phyloP scores from a whole-genome alignment of 371 early-diverging fungal genomes.

The Dinochytrium kinnereticum region DNA sequence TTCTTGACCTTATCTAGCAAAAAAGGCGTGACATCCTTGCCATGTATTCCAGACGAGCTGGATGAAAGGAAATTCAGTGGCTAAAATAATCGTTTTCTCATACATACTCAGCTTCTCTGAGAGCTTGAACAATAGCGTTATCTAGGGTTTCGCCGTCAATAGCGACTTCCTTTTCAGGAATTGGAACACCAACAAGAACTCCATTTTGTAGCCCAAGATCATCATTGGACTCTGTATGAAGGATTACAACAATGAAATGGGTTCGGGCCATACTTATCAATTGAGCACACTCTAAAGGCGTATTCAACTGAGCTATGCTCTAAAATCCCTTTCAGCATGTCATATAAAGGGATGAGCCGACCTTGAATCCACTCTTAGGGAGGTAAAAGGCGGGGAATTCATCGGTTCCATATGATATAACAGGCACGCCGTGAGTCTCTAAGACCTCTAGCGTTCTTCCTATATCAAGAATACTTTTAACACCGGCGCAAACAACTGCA shows the following conservation, averaged over 20 bases:
- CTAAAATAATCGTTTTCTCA: not conserved
- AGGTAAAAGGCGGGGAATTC: conserved; percentile 93
- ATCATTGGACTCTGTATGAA: conserved; percentile 65
- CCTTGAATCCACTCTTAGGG: conserved; percentile 71
- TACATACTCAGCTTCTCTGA: conserved; percentile 68
- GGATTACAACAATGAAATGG: not conserved
- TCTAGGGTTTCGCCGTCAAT: conserved; percentile 66
- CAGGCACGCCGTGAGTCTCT: conserved; percentile 94
- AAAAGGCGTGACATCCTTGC: conserved; percentile 92
- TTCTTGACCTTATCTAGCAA: conserved; percentile 80
- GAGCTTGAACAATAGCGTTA: conserved; percentile 69
- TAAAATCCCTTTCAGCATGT: not conserved
- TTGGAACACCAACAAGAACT: conserved; percentile 88
- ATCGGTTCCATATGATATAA: conserved; percentile 70
- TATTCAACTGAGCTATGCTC: conserved; percentile 52
- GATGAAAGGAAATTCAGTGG: not conserved
- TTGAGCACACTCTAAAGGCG: conserved; percentile 68
- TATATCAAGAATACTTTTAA: conserved; percentile 92
- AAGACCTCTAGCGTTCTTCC: conserved; percentile 86
- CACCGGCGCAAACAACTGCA: conserved; percentile 93
- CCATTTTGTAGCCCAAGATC: conserved; percentile 75
- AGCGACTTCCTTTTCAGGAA: conserved; percentile 73
- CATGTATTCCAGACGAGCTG: conserved; percentile 62
- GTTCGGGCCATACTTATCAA: conserved; percentile 59
- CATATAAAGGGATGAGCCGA: conserved; percentile 15